A percentile compares a stretch with the other conserved stretches of the same genome.
These are phyloP conservation scores for Pleurotus eryngii DNA, from an alignment of 768 basidiomycete species.

Conservation along the genomic window DNA sequence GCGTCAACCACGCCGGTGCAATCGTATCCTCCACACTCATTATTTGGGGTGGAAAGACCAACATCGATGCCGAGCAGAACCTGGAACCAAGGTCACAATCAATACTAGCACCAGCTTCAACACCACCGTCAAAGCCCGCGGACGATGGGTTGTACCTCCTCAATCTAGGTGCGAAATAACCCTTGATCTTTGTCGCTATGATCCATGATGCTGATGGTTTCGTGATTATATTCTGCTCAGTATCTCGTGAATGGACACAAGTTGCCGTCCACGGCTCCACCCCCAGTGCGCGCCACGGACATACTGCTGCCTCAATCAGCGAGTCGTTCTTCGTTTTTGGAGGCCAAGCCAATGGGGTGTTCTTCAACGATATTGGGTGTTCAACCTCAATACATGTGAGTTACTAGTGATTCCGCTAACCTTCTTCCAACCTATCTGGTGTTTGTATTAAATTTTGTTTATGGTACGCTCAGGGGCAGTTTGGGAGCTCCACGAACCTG, in stretches of 20 bases:
- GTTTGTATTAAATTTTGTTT: not conserved
- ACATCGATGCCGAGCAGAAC: slow-evolving; percentile 71
- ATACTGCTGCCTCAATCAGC: slow-evolving; percentile 88
- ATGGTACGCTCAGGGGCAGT: slow-evolving; percentile 77
- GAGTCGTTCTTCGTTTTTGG: slow-evolving; percentile 94
- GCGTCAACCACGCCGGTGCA: slow-evolving; percentile 95
- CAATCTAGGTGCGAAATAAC: slow-evolving; percentile 71
- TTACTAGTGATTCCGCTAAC: too few relatives aligned
- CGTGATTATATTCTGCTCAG: slow-evolving; percentile 33
- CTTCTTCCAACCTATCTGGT: too few relatives aligned
- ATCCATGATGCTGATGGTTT: not conserved
- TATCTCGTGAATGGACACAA: slow-evolving; percentile 92
- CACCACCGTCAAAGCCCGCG: slow-evolving; percentile 33
- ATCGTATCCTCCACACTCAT: slow-evolving; percentile 94
- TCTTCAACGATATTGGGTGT: slow-evolving; percentile 95
- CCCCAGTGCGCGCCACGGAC: slow-evolving; percentile 91
- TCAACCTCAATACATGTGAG: slow-evolving; percentile 77
- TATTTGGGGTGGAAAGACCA: slow-evolving; percentile 98
- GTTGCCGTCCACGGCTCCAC: slow-evolving; percentile 72
- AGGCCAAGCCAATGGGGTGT: slow-evolving; percentile 92
- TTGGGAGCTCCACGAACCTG: slow-evolving; percentile 80
- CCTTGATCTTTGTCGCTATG: not conserved
- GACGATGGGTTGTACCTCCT: slow-evolving; percentile 93
- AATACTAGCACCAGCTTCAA: too few relatives aligned
- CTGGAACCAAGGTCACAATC: slow-evolving; percentile 32